Evolutionary conservation across 768 basidiomycete genomes (phyloP).

Genomic region (Termitomyces sp.): DNA sequence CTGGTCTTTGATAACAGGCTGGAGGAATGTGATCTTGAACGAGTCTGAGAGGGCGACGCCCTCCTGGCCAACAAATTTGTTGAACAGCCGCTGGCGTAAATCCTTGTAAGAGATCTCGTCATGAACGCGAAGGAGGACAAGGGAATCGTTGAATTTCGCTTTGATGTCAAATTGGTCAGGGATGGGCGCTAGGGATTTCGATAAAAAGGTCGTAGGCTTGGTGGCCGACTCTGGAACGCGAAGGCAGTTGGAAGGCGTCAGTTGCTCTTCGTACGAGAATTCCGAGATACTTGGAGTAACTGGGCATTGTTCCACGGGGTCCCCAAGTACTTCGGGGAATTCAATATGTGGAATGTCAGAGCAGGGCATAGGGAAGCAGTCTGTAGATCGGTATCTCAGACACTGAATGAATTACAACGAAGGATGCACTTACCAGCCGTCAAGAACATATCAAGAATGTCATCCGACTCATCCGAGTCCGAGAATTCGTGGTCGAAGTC

Average conservation of each 20-base stretch:
- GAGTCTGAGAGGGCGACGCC: slow-evolving; percentile 48
- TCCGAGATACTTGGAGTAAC: slow-evolving; percentile 10
- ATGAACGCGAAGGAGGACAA: slow-evolving; percentile 59
- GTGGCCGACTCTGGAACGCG: slow-evolving; percentile 17
- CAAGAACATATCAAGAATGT: slow-evolving; percentile 31
- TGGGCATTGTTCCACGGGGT: slow-evolving; percentile 15
- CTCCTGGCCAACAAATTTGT: slow-evolving; percentile 68
- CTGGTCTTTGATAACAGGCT: slow-evolving; percentile 28
- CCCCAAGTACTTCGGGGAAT: slow-evolving; percentile 33
- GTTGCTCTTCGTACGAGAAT: slow-evolving; percentile 7
- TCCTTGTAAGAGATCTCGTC: slow-evolving; percentile 47
- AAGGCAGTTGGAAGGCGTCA: slow-evolving; percentile 4
- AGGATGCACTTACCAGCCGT: slow-evolving; percentile 27
- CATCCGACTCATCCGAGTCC: slow-evolving; percentile 31
- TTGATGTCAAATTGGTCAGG: slow-evolving; percentile 53
- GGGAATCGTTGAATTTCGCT: slow-evolving; percentile 58
- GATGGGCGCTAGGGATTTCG: slow-evolving; percentile 25
- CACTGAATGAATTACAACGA: neutral
- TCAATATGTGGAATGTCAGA: slow-evolving; percentile 31
- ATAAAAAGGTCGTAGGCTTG: slow-evolving; percentile 26
- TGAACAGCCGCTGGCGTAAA: slow-evolving; percentile 55
- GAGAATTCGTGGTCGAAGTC: slow-evolving; percentile 42
- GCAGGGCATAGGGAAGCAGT: slow-evolving; percentile 41
- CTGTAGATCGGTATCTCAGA: slow-evolving; percentile 20
- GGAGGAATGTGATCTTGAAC: slow-evolving; percentile 57